Conservation (phyloP, 352 stramenopile genomes). For the Phytophthora vignae region DNA sequence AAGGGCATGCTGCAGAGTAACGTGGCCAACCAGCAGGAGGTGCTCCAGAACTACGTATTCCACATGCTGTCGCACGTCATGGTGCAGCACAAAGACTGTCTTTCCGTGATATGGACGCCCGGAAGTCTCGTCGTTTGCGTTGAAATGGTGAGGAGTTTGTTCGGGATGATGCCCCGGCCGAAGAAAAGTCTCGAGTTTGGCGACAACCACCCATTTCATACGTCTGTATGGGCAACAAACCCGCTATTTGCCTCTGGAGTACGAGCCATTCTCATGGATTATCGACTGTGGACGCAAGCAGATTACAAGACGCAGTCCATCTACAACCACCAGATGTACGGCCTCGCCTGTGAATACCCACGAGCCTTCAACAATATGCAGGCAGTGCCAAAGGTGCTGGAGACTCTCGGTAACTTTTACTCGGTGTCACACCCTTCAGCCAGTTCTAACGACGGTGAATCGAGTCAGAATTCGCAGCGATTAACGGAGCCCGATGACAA, state of each 20-base stretch:
- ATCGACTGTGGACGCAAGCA: conserved; percentile 64
- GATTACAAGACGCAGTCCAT: conserved; percentile 85
- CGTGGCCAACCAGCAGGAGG: conserved; percentile 60
- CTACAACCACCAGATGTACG: conserved; percentile 82
- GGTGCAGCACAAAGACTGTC: conserved; percentile 45
- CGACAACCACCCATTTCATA: conserved; percentile 67
- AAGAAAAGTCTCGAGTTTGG: conserved; percentile 33
- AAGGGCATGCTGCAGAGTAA: conserved; percentile 69
- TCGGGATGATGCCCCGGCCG: conserved; percentile 52
- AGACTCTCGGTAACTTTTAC: conserved; percentile 73
- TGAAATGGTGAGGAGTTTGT: conserved; percentile 67
- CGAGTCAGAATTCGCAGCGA: conserved; percentile 53
- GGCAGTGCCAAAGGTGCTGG: conserved; percentile 63
- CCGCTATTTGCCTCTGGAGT: conserved; percentile 77
- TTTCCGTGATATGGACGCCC: conserved; percentile 65
- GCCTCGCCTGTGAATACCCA: conserved; percentile 73
- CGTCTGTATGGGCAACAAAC: conserved; percentile 76
- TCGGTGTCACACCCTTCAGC: conserved; percentile 22
- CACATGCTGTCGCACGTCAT: conserved; percentile 76
- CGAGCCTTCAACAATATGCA: conserved; percentile 74
- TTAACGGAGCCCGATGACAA: conserved; percentile 57
- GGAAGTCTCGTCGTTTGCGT: conserved; percentile 73
- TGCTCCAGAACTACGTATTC: conserved; percentile 68
- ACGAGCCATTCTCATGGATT: conserved; percentile 74
- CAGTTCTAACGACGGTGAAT: conserved; percentile 13